These are phyloP conservation scores for Arthrinium phaeospermum DNA, from an alignment of 2,329 filamentous ascomycete genomes.

Conservation along the genomic window DNA sequence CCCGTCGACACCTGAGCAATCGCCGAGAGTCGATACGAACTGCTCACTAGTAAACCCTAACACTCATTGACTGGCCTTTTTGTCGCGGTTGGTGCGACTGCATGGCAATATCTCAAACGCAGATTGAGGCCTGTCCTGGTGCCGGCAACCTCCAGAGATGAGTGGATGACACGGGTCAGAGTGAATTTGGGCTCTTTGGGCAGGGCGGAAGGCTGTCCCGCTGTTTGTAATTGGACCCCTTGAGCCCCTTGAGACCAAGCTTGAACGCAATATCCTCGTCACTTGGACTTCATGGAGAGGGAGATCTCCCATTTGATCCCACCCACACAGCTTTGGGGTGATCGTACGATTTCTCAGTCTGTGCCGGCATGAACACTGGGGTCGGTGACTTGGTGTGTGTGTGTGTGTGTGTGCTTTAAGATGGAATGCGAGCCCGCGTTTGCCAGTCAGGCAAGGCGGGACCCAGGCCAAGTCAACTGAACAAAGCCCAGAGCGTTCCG, in stretches of 20 bases:
- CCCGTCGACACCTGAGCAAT: not conserved
- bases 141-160: not conserved
- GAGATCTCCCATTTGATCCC: not conserved
- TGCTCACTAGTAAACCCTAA: not conserved
- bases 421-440: not conserved
- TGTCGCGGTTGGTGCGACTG: not conserved
- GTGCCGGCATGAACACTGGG: constrained; percentile 8
- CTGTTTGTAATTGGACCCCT: not conserved
- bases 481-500: not conserved
- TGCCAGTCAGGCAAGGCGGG: not conserved
- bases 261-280: not conserved
- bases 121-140: not conserved
- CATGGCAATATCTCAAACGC: constrained; percentile 5
- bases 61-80: not conserved
- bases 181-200: not conserved
- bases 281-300: not conserved
- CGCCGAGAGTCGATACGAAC: constrained; percentile 1
- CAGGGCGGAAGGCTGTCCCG: not conserved
- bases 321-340: not conserved
- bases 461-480: not conserved
- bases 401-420: not conserved
- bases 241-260: not conserved
- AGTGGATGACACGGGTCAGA: not conserved
- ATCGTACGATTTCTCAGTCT: constrained; percentile 4
- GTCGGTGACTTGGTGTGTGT: not conserved